Base-by-base conservation (phyloP, 768 basidiomycete species). In the Trametopsis cervina region DNA sequence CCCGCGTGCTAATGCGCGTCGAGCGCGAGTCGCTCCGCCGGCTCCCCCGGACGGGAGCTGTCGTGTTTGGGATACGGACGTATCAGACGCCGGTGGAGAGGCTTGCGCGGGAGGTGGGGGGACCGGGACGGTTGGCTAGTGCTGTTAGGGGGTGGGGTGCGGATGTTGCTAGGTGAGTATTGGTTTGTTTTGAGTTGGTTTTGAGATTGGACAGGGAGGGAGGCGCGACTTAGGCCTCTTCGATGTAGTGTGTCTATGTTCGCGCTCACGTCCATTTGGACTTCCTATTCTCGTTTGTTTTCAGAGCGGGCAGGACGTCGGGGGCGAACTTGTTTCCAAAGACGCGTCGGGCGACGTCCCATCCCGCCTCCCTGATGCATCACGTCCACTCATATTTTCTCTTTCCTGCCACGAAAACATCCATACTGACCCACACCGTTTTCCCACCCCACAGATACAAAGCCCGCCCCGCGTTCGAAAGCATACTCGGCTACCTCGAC, bases 1-100 rank as follows among this genome's bases (percentile, higher is more conserved):
- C 46, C 46, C 66, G 26, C 60, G 62, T 86, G 17, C 73, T 76
- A 6, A 63, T 85, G 50, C 71, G 86, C 20, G 71, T 72, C 21
- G 85, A 86, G 59, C 68, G 85, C 20, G 84, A 86, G 66, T 81
- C 78, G 25, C 64, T 87, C 49, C 69, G 83, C 35, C 69, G 85
- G 23, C 71, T 88, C 44, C 79, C 79, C 10, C 66, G 70, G 3
- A 78, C 76, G 36, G 83, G 85, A 10, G 82, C 76, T 1, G 71
- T 86, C 29, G 63, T 81, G 35, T 88, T 89, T 61, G 82, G 79
- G 44, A 81, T 86, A 57, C 71, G 84, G 33, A 81, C 80, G 41
- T 85, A 85, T 64, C 44, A 81, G 46, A 73, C 73, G 36, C 76
- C 76, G 18, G 60, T 85, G 27, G 71, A 68, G 20, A 72, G 74